phyloP scores from a whole-genome alignment of 441 rosid genomes.

The Adansonia madagascariensis region DNA sequence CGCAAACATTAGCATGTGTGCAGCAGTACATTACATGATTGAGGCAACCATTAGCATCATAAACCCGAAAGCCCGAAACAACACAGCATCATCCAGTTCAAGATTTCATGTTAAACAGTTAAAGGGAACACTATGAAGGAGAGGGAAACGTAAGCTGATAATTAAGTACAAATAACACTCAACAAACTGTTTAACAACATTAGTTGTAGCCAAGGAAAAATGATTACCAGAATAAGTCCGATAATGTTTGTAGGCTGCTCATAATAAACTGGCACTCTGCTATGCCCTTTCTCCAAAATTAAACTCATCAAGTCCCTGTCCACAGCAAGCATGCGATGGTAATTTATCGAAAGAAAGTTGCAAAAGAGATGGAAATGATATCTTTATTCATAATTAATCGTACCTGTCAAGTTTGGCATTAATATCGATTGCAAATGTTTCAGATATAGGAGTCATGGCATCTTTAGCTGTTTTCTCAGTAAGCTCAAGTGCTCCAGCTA shows the following conservation, averaged over 20 bases:
- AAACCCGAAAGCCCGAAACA: too few relatives aligned
- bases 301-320: conserved; percentile 62
- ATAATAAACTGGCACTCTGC: conserved; percentile 75
- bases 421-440: conserved; percentile 76
- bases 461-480: conserved; percentile 74
- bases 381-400: background rate
- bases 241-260: conserved; percentile 70
- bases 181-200: too few relatives aligned
- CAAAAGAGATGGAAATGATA: conserved; percentile 19
- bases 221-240: conserved; percentile 65
- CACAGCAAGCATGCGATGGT: conserved; percentile 29
- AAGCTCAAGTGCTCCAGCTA: conserved; percentile 94
- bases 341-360: background rate
- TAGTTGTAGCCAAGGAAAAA: background rate
- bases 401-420: conserved; percentile 74
- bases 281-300: conserved; percentile 76
- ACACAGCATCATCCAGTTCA: too few relatives aligned
- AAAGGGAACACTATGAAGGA: too few relatives aligned
- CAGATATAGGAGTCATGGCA: conserved; percentile 86
- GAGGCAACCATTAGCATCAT: too few relatives aligned
- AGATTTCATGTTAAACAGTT: too few relatives aligned
- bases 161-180: background rate
- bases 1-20: too few relatives aligned
- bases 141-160: too few relatives aligned
- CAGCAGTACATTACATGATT: too few relatives aligned